Percentiles rank a stretch among this genome's conserved stretches.
Evolutionary conservation across 1,139 yeast genomes (phyloP).

Genomic region (Hemisphaericaspora xylofermentans): DNA sequence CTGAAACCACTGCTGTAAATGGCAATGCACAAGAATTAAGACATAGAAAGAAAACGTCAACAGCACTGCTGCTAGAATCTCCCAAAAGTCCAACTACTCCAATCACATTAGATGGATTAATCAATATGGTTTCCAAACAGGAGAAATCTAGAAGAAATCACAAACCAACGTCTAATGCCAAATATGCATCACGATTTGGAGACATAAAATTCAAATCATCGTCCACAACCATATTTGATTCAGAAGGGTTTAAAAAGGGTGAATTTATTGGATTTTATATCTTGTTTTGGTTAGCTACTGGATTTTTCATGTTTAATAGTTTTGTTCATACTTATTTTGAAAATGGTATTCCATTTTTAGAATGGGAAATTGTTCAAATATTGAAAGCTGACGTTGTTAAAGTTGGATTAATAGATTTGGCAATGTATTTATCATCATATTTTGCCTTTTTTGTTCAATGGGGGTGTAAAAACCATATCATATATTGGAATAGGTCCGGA

Average conservation of each 20-base stretch:
- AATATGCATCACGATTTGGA: slow-evolving; percentile 14
- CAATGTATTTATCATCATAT: slow-evolving; percentile 67
- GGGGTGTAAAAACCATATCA: slow-evolving; percentile 36
- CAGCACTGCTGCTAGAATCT: too few relatives aligned
- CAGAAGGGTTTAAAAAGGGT: slow-evolving; percentile 35
- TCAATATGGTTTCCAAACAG: slow-evolving; percentile 8
- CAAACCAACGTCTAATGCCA: slow-evolving; percentile 4
- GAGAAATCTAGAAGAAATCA: slow-evolving; percentile 9
- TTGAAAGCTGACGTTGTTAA: slow-evolving; percentile 56
- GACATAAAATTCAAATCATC: slow-evolving; percentile 14
- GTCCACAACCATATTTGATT: slow-evolving; percentile 52
- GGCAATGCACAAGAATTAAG: neutral
- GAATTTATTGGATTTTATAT: slow-evolving; percentile 66
- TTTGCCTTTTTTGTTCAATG: slow-evolving; percentile 56
- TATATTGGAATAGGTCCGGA: slow-evolving; percentile 63
- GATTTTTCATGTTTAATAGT: slow-evolving; percentile 48
- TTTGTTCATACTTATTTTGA: slow-evolving; percentile 44
- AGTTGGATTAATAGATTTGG: slow-evolving; percentile 67
- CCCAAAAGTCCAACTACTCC: slow-evolving; percentile 2
- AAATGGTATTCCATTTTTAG: slow-evolving; percentile 25
- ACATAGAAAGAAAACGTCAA: neutral
- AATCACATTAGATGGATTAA: slow-evolving; percentile 8
- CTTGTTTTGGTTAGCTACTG: slow-evolving; percentile 66
- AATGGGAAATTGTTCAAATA: slow-evolving; percentile 51
- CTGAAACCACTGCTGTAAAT: neutral